Percentiles rank a stretch among this genome's conserved stretches.
phyloP scores from a whole-genome alignment of 2,329 filamentous ascomycete genomes.

The Basipetospora sp. region DNA sequence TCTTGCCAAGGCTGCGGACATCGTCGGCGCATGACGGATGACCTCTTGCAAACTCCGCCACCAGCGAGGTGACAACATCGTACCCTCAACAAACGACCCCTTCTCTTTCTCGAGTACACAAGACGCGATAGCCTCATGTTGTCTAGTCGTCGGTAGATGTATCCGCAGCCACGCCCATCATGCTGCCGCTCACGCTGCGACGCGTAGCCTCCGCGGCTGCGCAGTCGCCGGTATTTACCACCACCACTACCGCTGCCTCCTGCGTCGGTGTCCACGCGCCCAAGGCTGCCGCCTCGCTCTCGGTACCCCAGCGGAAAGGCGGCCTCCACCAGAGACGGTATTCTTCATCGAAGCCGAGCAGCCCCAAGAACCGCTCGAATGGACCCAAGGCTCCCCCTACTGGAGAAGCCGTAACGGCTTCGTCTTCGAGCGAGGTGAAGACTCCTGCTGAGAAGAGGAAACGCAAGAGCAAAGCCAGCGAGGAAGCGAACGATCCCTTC shows the following conservation, averaged over 20 bases:
- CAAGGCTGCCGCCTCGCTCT: slow-evolving; percentile 22
- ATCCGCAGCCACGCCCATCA: slow-evolving; percentile 15
- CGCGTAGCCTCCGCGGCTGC: slow-evolving; percentile 35
- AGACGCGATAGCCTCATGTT: too few species aligned
- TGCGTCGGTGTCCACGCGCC: slow-evolving; percentile 25
- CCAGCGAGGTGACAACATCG: neutral
- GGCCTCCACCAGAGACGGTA: slow-evolving; percentile 36
- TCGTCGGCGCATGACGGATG: slow-evolving; percentile 5
- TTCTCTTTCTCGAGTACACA: slow-evolving; percentile 6
- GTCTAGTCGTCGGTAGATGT: slow-evolving; percentile 4
- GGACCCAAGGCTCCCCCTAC: slow-evolving; percentile 29
- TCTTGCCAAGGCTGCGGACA: slow-evolving; percentile 4
- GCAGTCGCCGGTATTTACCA: slow-evolving; percentile 20
- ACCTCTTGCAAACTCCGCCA: slow-evolving; percentile 8
- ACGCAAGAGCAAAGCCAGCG: slow-evolving; percentile 40
- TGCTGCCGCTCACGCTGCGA: slow-evolving; percentile 42
- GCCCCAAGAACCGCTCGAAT: slow-evolving; percentile 37
- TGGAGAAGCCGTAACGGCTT: slow-evolving; percentile 33
- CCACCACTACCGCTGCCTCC: slow-evolving; percentile 17
- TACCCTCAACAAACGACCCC: slow-evolving; percentile 5
- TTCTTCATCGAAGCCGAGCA: slow-evolving; percentile 49
- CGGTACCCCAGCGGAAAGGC: slow-evolving; percentile 10
- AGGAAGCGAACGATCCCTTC: slow-evolving; percentile 29
- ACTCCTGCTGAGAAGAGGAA: slow-evolving; percentile 38
- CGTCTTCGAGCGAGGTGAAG: slow-evolving; percentile 30